Evolutionary conservation across 495 filamentous ascomycete genomes (phyloP), one percentile per base, ranked within the genome.

Genomic region (Trichoderma orchidacearum): DNA sequence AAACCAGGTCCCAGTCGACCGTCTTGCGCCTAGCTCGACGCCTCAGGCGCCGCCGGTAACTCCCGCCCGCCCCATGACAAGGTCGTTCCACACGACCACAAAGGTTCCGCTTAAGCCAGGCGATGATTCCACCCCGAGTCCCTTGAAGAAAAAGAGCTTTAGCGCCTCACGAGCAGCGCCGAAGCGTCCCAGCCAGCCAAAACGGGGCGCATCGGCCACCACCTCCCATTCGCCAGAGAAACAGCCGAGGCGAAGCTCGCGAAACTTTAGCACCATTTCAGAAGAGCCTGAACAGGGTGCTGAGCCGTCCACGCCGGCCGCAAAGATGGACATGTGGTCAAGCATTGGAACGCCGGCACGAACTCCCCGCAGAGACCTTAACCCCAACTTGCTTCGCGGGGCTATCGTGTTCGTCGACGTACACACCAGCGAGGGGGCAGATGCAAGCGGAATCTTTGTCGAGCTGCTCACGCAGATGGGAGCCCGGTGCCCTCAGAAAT

Each of bases 341-440:
- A 73, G 69, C 5, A 60, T 70, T 38, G 79, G 72, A 21, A 82
- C 81, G 0, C 81, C 80, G 8, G 76, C 75, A 12, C 73, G 76
- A 21, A 77, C 78, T 25, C 74, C 78, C 23, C 75, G 77, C 8
- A 69, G 71, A 13, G 75, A 79, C 34, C 62, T 80, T 25, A 71
- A 78, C 55, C 69, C 72, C 4, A 63, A 67, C 1, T 61, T 83
- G 1, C 72, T 95, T 1, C 75, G 77, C 13, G 90, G 91, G 3
- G 87, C 85, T 12, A 80, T 91, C 2, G 86, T 93, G n/a, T 89
- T 81, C 67, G 89, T 95, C 9, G 92, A 98, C 70, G 89, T 96
- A n/a, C 85, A 91, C 63, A 93, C 89, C 3, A 86, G 80, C 31
- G 89, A 95, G 65, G 90, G 89, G 3, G 88, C 86, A 23, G 87